Evolutionary conservation across 2,329 filamentous ascomycete genomes (phyloP), one percentile per base, ranked within the genome.

Genomic region (Trichoderma hamatum): DNA sequence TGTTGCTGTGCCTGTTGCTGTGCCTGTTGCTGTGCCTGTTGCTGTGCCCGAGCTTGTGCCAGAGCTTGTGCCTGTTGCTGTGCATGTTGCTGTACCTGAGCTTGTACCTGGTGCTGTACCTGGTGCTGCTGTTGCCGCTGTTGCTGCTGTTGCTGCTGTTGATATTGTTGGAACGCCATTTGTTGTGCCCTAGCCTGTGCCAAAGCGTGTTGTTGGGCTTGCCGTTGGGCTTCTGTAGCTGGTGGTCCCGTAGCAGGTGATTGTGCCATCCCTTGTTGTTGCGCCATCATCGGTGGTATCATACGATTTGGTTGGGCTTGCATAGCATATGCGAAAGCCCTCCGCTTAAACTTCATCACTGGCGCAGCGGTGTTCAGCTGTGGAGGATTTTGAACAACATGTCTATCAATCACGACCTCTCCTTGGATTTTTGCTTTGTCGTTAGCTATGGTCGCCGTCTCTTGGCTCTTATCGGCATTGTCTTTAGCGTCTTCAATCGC

Each of bases 401-500:
- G 1, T 16, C 54, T 34, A 13, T 60, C 6, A 16, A 58, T 28
- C 26, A 69, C 61, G 0, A 62, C 58, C 5, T 60, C 43, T 11
- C 69, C 59, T 14, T 36, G 26, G 24, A 54, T 67, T 26, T 43
- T 30, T 14, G 9, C 56, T 14, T 55, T 32, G 19, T 9, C 11
- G 6, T 36, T 13, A 3, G 71, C 21, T 0, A 24, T 30, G 1
- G 19, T 32, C 5, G 14, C 67, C 2, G 16, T 24, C 10, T 26
- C 43, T 49, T 63, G 9, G 3, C n/a, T 19, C n/a, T 21, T 9
- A 9, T 3, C 32, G 30, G 60, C 30, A 24, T 19, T 34, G 5
- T 63, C 67, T 6, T 59, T 69, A 1, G 81, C 78, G 10, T 82
- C 80, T 70, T 89, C 83, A 1, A 91, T 82, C 2, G 91, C 91